Base-by-base conservation (phyloP, 2,329 filamentous ascomycete genomes). In the Coniochaeta sp. region DNA sequence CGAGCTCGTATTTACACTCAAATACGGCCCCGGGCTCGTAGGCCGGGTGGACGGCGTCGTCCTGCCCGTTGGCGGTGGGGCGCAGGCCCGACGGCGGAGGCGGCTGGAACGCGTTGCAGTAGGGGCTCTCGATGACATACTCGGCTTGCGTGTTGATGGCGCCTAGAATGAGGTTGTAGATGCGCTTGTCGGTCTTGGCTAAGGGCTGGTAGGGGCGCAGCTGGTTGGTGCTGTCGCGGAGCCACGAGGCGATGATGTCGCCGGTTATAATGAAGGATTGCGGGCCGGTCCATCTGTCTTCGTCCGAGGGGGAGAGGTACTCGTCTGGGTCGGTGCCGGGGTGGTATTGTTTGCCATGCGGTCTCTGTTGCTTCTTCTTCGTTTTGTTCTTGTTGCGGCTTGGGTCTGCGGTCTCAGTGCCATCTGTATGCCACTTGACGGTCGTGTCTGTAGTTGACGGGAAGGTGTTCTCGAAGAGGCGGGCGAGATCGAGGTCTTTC, bases 1-100 rank as follows among this genome's bases (percentile, higher is more conserved):
- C 95, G 24, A 99, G 86, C 77, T 99, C 95, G 74, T 98, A 99
- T 76, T 99, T 99, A 84, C 95, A 99, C 75, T 99, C 95, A 65
- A 97, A 99, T 3, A 99, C 95, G 57, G 87, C 84, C 0, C 81
- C 84, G 0, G 89, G 89, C 69, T 98, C 92, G 70, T 96, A 98
- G 0, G 81, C 80, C 0, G 95, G 95, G 67, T 96, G 91, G 0
- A 99, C 95, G 9, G 72, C 75, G 69, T 99, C 95, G 22, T 88
- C 83, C 71, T 96, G 90, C 3, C 90, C 90, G 68, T 93, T 96
- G 67, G 84, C 82, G 17, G 87, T 88, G 6, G 88, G 79, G 3
- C 81, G 76, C 0, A 98, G 80, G 17, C 88, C 85, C 64, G 91
- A 93, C 7, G 92, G 90, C 2, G 90, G 88, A 0, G 95, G 95